phyloP scores from a whole-genome alignment of 805 yeast genomes.

The Priceomyces medius region DNA sequence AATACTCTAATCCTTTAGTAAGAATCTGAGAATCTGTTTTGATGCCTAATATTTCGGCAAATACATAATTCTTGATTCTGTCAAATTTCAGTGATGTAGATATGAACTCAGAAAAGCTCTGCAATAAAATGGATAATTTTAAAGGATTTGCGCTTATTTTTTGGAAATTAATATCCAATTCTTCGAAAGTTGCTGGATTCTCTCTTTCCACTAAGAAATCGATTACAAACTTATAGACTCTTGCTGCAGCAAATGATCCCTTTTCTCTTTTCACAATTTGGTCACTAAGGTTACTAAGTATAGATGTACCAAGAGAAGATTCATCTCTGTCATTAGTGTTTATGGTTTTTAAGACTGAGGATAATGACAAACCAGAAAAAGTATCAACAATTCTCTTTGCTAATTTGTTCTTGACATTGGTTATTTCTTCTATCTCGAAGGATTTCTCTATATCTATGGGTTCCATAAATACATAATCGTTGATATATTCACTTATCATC shows the following conservation, averaged over 20 bases:
- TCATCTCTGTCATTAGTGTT: neutral
- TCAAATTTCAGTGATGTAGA: slow-evolving; percentile 40
- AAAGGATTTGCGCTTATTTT: slow-evolving; percentile 29
- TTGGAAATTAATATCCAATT: slow-evolving; percentile 29
- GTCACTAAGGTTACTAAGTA: neutral
- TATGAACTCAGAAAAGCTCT: slow-evolving; percentile 37
- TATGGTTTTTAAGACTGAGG: neutral
- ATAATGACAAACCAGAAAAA: neutral
- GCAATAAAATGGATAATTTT: slow-evolving; percentile 26
- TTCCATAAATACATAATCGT: slow-evolving; percentile 19
- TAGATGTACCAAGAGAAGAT: neutral
- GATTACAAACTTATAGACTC: slow-evolving; percentile 14
- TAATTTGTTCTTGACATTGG: slow-evolving; percentile 1
- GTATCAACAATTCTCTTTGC: neutral
- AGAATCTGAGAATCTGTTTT: slow-evolving; percentile 40
- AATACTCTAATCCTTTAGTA: slow-evolving; percentile 42
- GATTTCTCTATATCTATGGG: neutral
- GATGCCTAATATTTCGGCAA: slow-evolving; percentile 64
- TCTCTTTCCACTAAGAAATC: slow-evolving; percentile 16
- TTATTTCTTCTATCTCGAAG: neutral
- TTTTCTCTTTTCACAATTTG: neutral
- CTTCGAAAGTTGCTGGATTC: slow-evolving; percentile 16
- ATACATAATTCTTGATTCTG: slow-evolving; percentile 56
- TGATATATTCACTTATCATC: slow-evolving; percentile 19
- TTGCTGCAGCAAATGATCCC: slow-evolving; percentile 17